Conservation (phyloP, 305 asterid genomes). For the Stenogyne calaminthoides region DNA sequence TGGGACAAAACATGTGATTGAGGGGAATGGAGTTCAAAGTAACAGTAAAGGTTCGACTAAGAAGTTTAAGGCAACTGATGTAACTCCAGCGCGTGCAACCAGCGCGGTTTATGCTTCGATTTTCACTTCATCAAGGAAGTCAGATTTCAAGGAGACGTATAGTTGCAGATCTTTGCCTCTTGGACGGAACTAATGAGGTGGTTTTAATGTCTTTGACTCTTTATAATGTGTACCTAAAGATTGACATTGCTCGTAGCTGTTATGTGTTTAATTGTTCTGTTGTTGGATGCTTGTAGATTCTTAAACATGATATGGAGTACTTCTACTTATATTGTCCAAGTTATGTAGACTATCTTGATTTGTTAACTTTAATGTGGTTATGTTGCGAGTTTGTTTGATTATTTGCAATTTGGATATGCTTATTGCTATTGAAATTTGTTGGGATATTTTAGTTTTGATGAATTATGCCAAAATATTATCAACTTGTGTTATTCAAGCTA, state of each 20-base stretch:
- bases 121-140: conserved; percentile 84
- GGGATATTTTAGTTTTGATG: too few relatives aligned
- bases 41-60: conserved; percentile 46
- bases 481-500: too few relatives aligned
- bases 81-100: conserved; percentile 71
- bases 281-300: not conserved
- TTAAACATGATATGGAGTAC: not conserved
- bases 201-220: conserved; percentile 21
- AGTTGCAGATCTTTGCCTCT: conserved; percentile 92
- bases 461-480: too few relatives aligned
- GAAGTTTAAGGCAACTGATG: conserved; percentile 64
- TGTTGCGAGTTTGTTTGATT: not conserved
- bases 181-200: conserved; percentile 72
- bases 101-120: conserved; percentile 75
- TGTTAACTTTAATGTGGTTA: not conserved
- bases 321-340: not conserved
- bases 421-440: not conserved
- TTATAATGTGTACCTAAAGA: conserved; percentile 27
- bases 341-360: not conserved
- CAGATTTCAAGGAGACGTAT: conserved; percentile 83
- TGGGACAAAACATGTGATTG: conserved; percentile 70
- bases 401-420: not conserved
- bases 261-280: conserved; percentile 6
- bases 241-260: conserved; percentile 14
- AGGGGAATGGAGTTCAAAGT: conserved; percentile 41